A percentile compares a stretch with the other conserved stretches of the same genome.
These are phyloP conservation scores for Calonectria pseudoturangicola DNA, from an alignment of 2,329 filamentous ascomycete species.

Conservation along the genomic window DNA sequence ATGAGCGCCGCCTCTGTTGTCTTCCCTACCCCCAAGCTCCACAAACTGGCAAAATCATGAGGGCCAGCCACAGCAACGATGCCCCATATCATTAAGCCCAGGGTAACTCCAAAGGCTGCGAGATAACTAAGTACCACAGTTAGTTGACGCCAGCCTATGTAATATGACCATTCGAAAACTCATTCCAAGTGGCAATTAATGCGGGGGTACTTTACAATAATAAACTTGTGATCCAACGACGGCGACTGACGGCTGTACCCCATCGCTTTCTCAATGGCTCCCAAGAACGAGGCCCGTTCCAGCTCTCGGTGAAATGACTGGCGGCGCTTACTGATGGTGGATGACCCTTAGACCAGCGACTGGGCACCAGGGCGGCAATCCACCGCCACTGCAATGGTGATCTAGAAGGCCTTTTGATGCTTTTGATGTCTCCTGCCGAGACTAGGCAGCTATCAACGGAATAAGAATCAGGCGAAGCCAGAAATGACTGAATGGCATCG, in stretches of 20 bases:
- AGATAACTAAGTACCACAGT: background rate
- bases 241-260: conserved; percentile 28
- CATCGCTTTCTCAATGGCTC: background rate
- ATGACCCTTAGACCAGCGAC: background rate
- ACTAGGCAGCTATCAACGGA: conserved; percentile 37
- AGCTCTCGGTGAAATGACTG: background rate
- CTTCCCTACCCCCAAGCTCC: conserved; percentile 37
- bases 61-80: conserved; percentile 3
- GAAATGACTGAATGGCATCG: conserved; percentile 37
- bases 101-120: background rate
- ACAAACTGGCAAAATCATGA: conserved; percentile 8
- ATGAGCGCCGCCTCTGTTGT: conserved; percentile 26
- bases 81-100: conserved; percentile 27
- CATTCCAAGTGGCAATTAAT: background rate
- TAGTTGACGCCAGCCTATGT: background rate
- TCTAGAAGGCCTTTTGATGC: background rate
- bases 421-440: conserved; percentile 10
- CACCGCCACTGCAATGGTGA: background rate
- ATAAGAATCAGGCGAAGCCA: conserved; percentile 8
- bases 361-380: background rate
- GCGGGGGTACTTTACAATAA: conserved; percentile 17
- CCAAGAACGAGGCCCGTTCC: conserved; percentile 4
- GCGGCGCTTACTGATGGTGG: background rate
- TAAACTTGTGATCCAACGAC: conserved; percentile 29
- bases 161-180: background rate